Percentiles rank a stretch among this genome's conserved stretches.
Evolutionary conservation across 345 rosid species (phyloP).

Genomic region (Rhodamnia argentea): DNA sequence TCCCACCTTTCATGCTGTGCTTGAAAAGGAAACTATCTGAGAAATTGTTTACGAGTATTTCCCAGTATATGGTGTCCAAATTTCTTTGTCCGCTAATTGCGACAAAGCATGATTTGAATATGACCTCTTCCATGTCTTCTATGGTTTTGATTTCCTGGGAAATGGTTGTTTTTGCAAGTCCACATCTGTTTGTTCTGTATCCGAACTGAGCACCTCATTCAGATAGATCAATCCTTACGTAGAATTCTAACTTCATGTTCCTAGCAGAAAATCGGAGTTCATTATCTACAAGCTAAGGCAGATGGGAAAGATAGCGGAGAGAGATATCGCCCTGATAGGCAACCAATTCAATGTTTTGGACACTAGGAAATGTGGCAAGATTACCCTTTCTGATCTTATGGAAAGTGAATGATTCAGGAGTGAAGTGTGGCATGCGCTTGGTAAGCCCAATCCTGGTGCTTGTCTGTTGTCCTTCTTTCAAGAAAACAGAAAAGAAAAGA

Average conservation of each 20-base stretch:
- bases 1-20: not conserved
- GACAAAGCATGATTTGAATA: not conserved
- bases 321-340: constrained; percentile 39
- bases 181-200: not conserved
- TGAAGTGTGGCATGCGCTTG: not conserved
- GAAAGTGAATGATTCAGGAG: constrained; percentile 4
- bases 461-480: not conserved
- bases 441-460: not conserved
- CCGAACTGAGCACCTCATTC: not conserved
- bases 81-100: not conserved
- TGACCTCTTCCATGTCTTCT: not conserved
- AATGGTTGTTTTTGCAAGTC: not conserved
- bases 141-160: not conserved
- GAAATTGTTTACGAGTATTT: not conserved
- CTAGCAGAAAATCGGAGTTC: constrained; percentile 47
- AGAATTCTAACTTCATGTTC: not conserved
- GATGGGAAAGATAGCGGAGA: constrained; percentile 52
- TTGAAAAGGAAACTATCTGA: not conserved
- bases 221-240: not conserved
- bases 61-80: not conserved
- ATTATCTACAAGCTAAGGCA: constrained; percentile 57
- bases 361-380: constrained; percentile 29
- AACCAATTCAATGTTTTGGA: constrained; percentile 35
- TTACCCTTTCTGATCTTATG: constrained; percentile 35
- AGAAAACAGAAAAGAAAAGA: not conserved